Conservation (phyloP, 2,329 filamentous ascomycete species). For the Biscogniauxia marginata region DNA sequence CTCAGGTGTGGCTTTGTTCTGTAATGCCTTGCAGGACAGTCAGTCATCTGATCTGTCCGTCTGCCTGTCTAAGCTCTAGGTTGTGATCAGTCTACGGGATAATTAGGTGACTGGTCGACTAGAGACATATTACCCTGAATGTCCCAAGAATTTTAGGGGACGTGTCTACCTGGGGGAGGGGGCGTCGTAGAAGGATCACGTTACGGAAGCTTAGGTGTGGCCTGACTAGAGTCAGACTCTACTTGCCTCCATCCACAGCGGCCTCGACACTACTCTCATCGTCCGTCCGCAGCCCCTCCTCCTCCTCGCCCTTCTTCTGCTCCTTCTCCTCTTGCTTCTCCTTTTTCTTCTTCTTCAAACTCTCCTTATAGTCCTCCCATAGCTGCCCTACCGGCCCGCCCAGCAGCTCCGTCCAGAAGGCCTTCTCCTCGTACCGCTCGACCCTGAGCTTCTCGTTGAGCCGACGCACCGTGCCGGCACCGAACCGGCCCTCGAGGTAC, state of each 20-base stretch:
- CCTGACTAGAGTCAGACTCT: no score
- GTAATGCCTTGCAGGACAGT: neutral
- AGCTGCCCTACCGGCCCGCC: slow-evolving; percentile 65
- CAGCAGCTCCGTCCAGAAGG: slow-evolving; percentile 68
- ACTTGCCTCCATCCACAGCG: no score
- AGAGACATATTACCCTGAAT: no score
- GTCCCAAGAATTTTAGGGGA: no score
- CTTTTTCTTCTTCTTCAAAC: slow-evolving; percentile 15
- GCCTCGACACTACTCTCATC: neutral
- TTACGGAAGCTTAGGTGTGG: no score
- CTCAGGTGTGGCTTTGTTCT: neutral
- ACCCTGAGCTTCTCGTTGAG: slow-evolving; percentile 67
- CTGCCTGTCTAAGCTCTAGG: neutral
- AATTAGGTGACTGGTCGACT: neutral
- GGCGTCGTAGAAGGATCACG: no score
- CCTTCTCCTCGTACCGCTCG: slow-evolving; percentile 61
- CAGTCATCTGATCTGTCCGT: neutral
- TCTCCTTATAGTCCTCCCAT: slow-evolving; percentile 68
- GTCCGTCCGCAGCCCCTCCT: neutral
- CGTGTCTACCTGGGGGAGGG: no score
- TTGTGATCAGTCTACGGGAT: neutral
- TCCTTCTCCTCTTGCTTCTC: neutral
- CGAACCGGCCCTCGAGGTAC: slow-evolving; percentile 71
- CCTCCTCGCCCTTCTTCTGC: neutral
- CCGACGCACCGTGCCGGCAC: slow-evolving; percentile 55